Percentiles rank a stretch among this genome's conserved stretches.
phyloP scores from a whole-genome alignment of 1,284 basidiomycete genomes.

The Chondrostereum purpureum region DNA sequence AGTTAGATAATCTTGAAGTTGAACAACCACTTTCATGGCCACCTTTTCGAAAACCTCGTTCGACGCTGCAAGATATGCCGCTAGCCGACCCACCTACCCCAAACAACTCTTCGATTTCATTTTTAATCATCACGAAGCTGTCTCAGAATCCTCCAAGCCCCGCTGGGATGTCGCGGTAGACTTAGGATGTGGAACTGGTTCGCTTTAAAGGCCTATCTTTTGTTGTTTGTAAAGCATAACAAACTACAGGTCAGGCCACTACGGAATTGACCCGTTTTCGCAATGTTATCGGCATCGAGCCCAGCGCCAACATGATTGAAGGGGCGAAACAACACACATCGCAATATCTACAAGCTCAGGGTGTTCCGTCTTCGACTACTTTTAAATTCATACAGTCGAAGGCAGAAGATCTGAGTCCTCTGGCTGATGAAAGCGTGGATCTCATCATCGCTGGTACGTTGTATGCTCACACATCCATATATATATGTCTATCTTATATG shows the following conservation, averaged over 20 bases:
- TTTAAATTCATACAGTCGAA: constrained; percentile 43
- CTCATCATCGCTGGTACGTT: constrained; percentile 64
- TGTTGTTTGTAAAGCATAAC: constrained; percentile 2
- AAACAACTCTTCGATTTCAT: constrained; percentile 54
- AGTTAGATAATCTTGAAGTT: too few species aligned
- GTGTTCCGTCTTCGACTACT: constrained; percentile 12
- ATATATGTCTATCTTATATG: too few species aligned
- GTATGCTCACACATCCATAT: too few species aligned
- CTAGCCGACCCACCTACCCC: constrained; percentile 65
- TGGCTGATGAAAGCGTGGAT: constrained; percentile 59
- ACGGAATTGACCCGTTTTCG: constrained; percentile 55
- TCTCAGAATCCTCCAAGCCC: background rate
- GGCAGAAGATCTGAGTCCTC: constrained; percentile 51
- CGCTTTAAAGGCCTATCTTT: constrained; percentile 11
- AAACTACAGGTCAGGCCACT: constrained; percentile 57
- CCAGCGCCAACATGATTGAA: constrained; percentile 67
- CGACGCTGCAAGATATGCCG: constrained; percentile 58
- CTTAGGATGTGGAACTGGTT: constrained; percentile 80
- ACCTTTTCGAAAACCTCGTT: constrained; percentile 62
- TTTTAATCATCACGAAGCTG: constrained; percentile 47
- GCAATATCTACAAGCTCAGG: constrained; percentile 9
- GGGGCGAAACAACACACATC: constrained; percentile 42
- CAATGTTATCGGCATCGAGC: constrained; percentile 66
- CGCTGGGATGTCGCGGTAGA: constrained; percentile 60
- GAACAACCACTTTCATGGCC: constrained; percentile 59